Conservation (phyloP, 495 filamentous ascomycete species). For the Hypoxylon rickii region DNA sequence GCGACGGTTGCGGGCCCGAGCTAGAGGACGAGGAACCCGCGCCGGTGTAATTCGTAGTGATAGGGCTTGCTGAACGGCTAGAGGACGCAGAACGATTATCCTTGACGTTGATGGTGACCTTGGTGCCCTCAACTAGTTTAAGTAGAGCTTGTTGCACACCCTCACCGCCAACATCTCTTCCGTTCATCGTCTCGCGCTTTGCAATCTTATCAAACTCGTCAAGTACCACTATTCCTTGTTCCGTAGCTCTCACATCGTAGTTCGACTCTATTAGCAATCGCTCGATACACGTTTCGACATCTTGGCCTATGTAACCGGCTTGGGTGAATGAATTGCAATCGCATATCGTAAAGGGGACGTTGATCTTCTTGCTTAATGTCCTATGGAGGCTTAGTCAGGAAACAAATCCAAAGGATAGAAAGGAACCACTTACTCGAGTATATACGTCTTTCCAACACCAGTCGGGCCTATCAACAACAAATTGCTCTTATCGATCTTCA, state of each 20-base stretch:
- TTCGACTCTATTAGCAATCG: constrained; percentile 86
- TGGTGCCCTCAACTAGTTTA: constrained; percentile 96
- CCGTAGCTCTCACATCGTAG: constrained; percentile 83
- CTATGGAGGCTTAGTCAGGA: constrained; percentile 32
- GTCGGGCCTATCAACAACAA: constrained; percentile 91
- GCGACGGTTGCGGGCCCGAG: constrained; percentile 36
- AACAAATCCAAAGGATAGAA: not conserved
- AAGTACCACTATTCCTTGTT: constrained; percentile 90
- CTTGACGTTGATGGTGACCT: constrained; percentile 85
- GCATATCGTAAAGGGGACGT: constrained; percentile 95
- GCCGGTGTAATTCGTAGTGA: constrained; percentile 44
- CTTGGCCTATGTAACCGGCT: constrained; percentile 96
- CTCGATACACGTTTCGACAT: constrained; percentile 91
- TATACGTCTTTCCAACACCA: constrained; percentile 95
- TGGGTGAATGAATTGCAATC: constrained; percentile 98
- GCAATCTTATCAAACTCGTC: constrained; percentile 98
- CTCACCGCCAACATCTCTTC: constrained; percentile 83
- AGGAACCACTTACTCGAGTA: constrained; percentile 65
- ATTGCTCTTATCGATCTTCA: constrained; percentile 95
- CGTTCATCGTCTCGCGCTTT: constrained; percentile 55
- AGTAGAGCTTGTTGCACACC: constrained; percentile 95
- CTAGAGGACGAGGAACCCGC: constrained; percentile 40
- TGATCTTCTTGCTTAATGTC: constrained; percentile 63
- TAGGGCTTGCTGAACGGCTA: constrained; percentile 49
- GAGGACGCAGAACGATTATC: constrained; percentile 63